Conservation (phyloP, 805 yeast genomes). For the Yarrowia keelungensis region DNA sequence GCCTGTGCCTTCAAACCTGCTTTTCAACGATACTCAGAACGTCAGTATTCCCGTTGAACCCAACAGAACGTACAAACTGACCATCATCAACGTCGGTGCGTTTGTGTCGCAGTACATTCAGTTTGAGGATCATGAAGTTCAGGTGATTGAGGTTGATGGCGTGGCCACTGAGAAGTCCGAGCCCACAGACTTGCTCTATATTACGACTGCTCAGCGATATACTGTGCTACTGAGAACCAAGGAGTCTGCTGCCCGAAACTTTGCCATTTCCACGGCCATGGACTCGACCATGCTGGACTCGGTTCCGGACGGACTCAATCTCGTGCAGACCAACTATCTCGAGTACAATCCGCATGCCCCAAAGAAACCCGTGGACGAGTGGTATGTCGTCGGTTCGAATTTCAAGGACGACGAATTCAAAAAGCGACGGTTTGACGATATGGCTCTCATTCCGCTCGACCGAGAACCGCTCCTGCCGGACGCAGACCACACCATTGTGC, state of each 20-base stretch:
- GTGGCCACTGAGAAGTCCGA: slow-evolving; percentile 67
- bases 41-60: slow-evolving; percentile 65
- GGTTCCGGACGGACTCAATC: slow-evolving; percentile 64
- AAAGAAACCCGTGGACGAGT: slow-evolving; percentile 51
- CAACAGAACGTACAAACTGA: slow-evolving; percentile 76
- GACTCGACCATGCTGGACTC: slow-evolving; percentile 83
- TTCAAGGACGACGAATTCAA: slow-evolving; percentile 46
- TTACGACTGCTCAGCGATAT: slow-evolving; percentile 91
- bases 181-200: slow-evolving; percentile 67
- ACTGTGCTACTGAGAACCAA: slow-evolving; percentile 78
- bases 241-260: slow-evolving; percentile 64
- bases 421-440: slow-evolving; percentile 71
- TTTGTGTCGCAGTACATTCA: slow-evolving; percentile 87
- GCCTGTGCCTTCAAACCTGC: slow-evolving; percentile 74
- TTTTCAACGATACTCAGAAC: slow-evolving; percentile 48
- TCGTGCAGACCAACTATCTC: slow-evolving; percentile 76
- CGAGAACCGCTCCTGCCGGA: slow-evolving; percentile 64
- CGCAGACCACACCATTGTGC: slow-evolving; percentile 67
- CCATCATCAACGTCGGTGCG: slow-evolving; percentile 84
- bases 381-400: slow-evolving; percentile 33
- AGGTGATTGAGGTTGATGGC: slow-evolving; percentile 91
- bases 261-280: slow-evolving; percentile 77
- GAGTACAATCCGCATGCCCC: slow-evolving; percentile 55
- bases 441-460: slow-evolving; percentile 67
- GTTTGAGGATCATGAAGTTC: slow-evolving; percentile 84